Base-by-base conservation (phyloP, 1,284 basidiomycete species). In the Ceratobasidium theobromae region DNA sequence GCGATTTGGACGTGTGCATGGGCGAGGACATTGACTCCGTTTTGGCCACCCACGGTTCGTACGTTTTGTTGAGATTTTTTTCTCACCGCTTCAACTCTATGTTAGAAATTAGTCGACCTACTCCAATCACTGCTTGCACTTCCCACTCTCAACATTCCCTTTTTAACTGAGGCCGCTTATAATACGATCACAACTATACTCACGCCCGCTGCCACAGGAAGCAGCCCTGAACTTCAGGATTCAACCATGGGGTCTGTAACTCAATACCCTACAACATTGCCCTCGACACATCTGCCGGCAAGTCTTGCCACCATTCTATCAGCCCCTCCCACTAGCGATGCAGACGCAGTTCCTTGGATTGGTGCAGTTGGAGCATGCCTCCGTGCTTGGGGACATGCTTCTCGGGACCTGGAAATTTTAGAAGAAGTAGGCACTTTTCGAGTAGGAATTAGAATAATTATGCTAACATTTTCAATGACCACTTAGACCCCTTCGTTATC, bases 1-100 rank as follows among this genome's bases (percentile, higher is more conserved):
- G 88, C 89, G 14, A 91, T 95, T 45, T 91, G 93, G 77, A 79
- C 93, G 4, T 84, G 96, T 32, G 83, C 90, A 46, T 84, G 90
- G 76, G 73, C 92, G 72, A 73, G 78, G 74, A 53, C 73, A 83
- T 86, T 73, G 86, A 85, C 49, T 72, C 87, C 70, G 72, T 91
- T 71, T 72, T 86, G 70, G 81, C 84, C 76, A 77, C 91, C 71
- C 82, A 89, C 72, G 77, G 89, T 81, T 70, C 70, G 78, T 74
- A 2, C 1, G 30, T 23, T 40, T 1, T 21, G 27, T 14, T 21
- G 33, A 5, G 25, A 8, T 64, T 27, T 33, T 51, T 16, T 65
- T 69, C 23, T 53, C 28, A 28, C 60, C 54, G 30, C 54, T 25
- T 41, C 65, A 62, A 62, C 49, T 65, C 45, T 68, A 57, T 64